Base-by-base conservation (phyloP, 163 green algal genomes). In the Scenedesmus sp. region DNA sequence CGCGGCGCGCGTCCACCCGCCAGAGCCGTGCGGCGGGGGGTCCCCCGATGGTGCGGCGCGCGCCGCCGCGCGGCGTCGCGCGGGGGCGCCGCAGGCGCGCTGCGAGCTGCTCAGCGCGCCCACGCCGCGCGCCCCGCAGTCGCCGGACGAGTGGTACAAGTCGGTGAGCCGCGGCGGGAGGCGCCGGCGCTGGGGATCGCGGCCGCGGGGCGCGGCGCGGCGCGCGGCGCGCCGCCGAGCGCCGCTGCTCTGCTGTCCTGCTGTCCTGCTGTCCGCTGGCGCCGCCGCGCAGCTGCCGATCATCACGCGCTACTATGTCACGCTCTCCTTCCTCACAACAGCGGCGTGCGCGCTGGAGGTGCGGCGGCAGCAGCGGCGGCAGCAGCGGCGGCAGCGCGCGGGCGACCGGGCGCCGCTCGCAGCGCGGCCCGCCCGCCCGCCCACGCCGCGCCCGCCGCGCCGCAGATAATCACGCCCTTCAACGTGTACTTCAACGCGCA, bases 401-500 rank as follows among this genome's bases (percentile, higher is more conserved):
- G n/a, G n/a, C n/a, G n/a, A n/a, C n/a, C n/a, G n/a, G n/a, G n/a
- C n/a, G n/a, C n/a, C n/a, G n/a, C n/a, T n/a, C n/a, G n/a, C n/a
- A n/a, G n/a, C n/a, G n/a, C n/a, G n/a, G n/a, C n/a, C n/a, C n/a
- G n/a, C n/a, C n/a, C n/a, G n/a, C n/a, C 54, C 18, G 45, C 42
- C 62, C 9, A 48, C 7, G 26, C 53, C 9, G n/a, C 26, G 13
- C 26, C 60, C 22, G 2, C 54, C 36, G 18, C 39, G 22, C 20
- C 22, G 20, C 90, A 98, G 93, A 83, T 99, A 31, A 98, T 99
- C 63, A 96, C 93, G 0, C 94, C 94, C 0, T 96, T 96, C 82
- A 94, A 93, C 62, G 92, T 99, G 1, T 99, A 99, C 90, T 99
- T 97, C 91, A 99, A 99, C 75, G 76, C 89, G 0, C 86, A 89